Evolutionary conservation across 78 protist genomes (phyloP), one percentile per base, ranked within the genome.

Genomic region (Speleostelium caveatum): DNA sequence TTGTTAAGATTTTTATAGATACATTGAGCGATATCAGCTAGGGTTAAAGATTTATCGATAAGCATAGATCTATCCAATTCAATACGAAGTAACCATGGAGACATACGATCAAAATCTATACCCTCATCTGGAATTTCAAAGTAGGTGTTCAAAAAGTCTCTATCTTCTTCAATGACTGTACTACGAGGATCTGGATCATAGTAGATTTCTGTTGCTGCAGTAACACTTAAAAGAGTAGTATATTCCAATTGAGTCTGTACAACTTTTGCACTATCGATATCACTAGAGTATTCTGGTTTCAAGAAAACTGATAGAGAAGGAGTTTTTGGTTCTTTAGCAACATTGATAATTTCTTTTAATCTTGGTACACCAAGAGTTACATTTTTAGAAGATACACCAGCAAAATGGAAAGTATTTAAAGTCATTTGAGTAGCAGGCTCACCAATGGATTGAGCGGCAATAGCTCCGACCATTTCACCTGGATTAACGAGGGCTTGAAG

Each of bases 341-440:
- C 99, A 78, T 99, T 99, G 95, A 99, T 98, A 71, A 99, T 98
- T 32, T 99, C 99, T 93, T 87, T 96, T 53, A 96, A 86, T 65
- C 94, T 86, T 3, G 96, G 96, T 26, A 91, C 95, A 56, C 94
- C 95, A 24, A 85, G 86, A 19, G 87, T 83, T 39, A 92, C 95
- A 72, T 92, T 96, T 99, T 97, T 99, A 42, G 96, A 88, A 21
- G 99, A 99, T 36, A 98, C 99, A 73, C 99, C 99, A 62, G 99
- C 99, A 75, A 99, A 99, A 83, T 99, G 99, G 97, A 99, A 98
- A 21, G 99, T 99, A 86, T 98, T 98, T 71, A 99, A 95, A 19
- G 99, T 99, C 99, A 99, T 99, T 85, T 99, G 99, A 24, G 99
- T 99, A 39, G 98, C 99, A 22, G 99, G 99, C 76, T 98, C 99